Evolutionary conservation across 352 stramenopile genomes (phyloP).

Genomic region (Phytopythium cucurbitacearum): DNA sequence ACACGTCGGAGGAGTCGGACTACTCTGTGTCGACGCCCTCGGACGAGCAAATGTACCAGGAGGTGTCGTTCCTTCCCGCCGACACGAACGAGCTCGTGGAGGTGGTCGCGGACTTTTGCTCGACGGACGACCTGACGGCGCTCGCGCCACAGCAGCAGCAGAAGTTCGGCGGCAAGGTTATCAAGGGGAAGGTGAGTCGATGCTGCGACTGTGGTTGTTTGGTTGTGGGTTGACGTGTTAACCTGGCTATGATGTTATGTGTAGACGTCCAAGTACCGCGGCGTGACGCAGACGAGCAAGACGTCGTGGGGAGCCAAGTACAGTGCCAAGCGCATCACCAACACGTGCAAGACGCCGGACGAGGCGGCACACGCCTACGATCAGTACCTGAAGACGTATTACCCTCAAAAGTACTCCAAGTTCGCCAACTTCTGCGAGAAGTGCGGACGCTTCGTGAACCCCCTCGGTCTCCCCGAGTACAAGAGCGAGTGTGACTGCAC

Average conservation of each 20-base stretch:
- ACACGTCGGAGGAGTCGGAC: slow-evolving; percentile 83
- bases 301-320: slow-evolving; percentile 87
- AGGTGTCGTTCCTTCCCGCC: slow-evolving; percentile 67
- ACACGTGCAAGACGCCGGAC: slow-evolving; percentile 86
- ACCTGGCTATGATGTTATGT: slow-evolving; percentile 4
- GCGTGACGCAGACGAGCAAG: slow-evolving; percentile 84
- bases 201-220: slow-evolving; percentile 4
- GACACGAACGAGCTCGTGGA: slow-evolving; percentile 63
- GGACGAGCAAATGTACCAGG: slow-evolving; percentile 73
- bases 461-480: slow-evolving; percentile 65
- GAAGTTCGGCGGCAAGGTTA: slow-evolving; percentile 68
- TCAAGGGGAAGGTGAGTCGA: slow-evolving; percentile 67
- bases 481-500: slow-evolving; percentile 71
- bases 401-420: slow-evolving; percentile 80
- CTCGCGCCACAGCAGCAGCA: slow-evolving; percentile 34
- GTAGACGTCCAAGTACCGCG: slow-evolving; percentile 85
- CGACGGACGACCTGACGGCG: slow-evolving; percentile 38
- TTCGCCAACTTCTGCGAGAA: slow-evolving; percentile 86
- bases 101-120: slow-evolving; percentile 50
- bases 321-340: slow-evolving; percentile 85
- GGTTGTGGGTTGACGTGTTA: slow-evolving; percentile 6
- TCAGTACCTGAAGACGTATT: slow-evolving; percentile 76
- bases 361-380: slow-evolving; percentile 82
- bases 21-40: slow-evolving; percentile 64
- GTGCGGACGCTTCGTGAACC: slow-evolving; percentile 80